Evolutionary conservation across 495 filamentous ascomycete genomes (phyloP), one percentile per base, ranked within the genome.

Genomic region (Hypoxylon perforatum): DNA sequence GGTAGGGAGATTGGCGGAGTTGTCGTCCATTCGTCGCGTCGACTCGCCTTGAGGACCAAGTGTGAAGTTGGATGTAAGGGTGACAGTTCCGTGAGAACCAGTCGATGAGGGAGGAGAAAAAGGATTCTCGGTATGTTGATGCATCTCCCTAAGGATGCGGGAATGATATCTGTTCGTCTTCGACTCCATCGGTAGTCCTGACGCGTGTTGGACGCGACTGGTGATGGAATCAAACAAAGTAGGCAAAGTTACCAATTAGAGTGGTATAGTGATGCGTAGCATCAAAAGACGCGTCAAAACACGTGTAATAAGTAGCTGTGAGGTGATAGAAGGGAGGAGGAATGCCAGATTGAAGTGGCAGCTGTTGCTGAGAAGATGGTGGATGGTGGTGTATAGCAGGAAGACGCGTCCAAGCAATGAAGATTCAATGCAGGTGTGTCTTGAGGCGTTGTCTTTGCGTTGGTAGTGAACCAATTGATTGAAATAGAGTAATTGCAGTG

Each of bases 91-190:
- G 73, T 84, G 80, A 53, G 78, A 79, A 52, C 81, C 81, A 47
- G 81, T 84, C 30, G 81, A 83, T n/a, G 81, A 80, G 8, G 81
- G 81, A 14, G 81, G 81, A 14, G 79, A 81, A 63, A 81, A 84
- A 36, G 81, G 80, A 66, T 82, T 77, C 57, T 82, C 73, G 36
- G 52, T 71, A 54, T 72, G 69, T 3, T 75, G 68, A 53, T 72
- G 72, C 73, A 77, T 76, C 65, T 77, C 75, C 58, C 73, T 66
- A 63, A 77, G 70, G 69, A 76, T 73, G 60, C 75, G 75, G 28
- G 75, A 77, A 38, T 73, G 71, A 65, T 74, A 70, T 63, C 64
- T 68, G 21, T 56, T 65, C 22, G 58, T 56, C 51, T 69, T 73
- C 49, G 70, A 64, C 23, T 68, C 72, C 72, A 75, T 75, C 11